Evolutionary conservation across 495 filamentous ascomycete genomes (phyloP), one percentile per base, ranked within the genome.

Genomic region (Annulohypoxylon maeteangense): DNA sequence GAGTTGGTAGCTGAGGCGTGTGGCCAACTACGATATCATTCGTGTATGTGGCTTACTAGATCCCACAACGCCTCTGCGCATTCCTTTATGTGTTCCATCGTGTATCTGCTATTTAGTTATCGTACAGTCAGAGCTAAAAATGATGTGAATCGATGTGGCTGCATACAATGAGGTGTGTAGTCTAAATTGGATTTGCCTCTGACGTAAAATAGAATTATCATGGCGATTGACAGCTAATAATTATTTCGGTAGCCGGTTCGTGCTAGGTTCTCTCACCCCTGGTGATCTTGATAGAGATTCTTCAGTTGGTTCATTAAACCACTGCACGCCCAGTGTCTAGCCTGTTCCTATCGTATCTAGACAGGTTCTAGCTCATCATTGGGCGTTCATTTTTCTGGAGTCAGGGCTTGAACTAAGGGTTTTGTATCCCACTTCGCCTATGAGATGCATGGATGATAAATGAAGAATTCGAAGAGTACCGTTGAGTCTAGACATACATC

Each of bases 271-370:
- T 51, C 65, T 27, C 27, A 29, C 56, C 65, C 70, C 65, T 69
- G 65, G 50, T 54, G 70, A 69, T 73, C 70, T 40, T 66, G 65
- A 72, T 29, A 29, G 10, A 12, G 22, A 27, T 38, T 50, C 29
- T 44, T 29, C 50, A 53, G 23, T 40, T 40, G 36, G 11, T 40
- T 40, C 6, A 51, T 72, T 38, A 65, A 62, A 56, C 23, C 20
- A 40, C 48, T 34, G 32, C 31, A 38, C 68, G 64, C 65, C 32
- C 32, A 36, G 8, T 36, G 36, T 40, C 51, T 66, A 72, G 55
- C 65, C 60, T 62, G 61, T 69, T 73, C 70, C 60, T 70, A 48
- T 16, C 61, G 16, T 38, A 48, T 23, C 54, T n/a, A n/a, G n/a
- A n/a, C n/a, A n/a, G n/a, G n/a, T n/a, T n/a, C n/a, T 65, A 45